Percentiles rank a stretch among this genome's conserved stretches.
Evolutionary conservation across 352 stramenopile genomes (phyloP).

Genomic region (Phytophthora crassamura): DNA sequence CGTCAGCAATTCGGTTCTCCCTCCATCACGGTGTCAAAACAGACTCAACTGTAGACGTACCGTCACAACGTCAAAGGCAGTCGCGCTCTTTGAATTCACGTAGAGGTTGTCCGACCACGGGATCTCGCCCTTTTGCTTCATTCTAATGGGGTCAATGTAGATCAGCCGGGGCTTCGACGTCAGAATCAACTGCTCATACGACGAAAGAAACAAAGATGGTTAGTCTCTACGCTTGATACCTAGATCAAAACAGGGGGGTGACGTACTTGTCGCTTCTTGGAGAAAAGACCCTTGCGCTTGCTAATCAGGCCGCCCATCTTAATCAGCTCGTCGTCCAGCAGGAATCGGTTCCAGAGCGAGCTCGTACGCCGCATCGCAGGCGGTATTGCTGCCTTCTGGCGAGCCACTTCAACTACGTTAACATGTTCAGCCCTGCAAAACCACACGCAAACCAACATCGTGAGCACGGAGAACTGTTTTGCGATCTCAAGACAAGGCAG

Average conservation of each 20-base stretch:
- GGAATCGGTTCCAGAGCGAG: constrained; percentile 86
- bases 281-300: constrained; percentile 90
- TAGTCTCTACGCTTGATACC: neutral
- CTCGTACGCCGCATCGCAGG: constrained; percentile 73
- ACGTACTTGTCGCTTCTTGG: constrained; percentile 82
- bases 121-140: constrained; percentile 91
- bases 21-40: neutral
- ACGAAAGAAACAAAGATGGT: neutral
- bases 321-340: constrained; percentile 89
- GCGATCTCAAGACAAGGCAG: constrained; percentile 7
- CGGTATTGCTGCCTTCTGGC: constrained; percentile 75
- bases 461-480: constrained; percentile 4
- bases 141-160: constrained; percentile 92
- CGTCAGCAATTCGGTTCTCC: neutral
- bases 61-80: constrained; percentile 88
- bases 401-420: constrained; percentile 80
- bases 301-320: constrained; percentile 87
- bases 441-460: neutral
- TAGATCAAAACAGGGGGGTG: too few relatives aligned
- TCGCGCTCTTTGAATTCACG: constrained; percentile 86
- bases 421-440: constrained; percentile 50
- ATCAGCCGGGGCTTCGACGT: constrained; percentile 88
- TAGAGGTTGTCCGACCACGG: constrained; percentile 88
- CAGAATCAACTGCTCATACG: constrained; percentile 65
- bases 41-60: constrained; percentile 39